Conservation (phyloP, 192 early-diverging fungal species). For the Entrophospora sp. region DNA sequence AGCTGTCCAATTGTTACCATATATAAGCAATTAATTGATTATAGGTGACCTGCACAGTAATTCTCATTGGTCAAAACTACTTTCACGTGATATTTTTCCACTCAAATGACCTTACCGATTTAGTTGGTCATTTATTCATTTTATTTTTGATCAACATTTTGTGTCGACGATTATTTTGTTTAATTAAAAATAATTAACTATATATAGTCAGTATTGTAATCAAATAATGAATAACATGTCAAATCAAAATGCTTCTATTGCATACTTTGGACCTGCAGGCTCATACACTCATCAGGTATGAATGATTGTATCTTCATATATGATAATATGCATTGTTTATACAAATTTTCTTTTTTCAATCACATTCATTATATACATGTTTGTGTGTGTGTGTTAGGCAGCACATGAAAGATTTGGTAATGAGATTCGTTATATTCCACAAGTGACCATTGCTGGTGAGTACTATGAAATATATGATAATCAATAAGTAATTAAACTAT, state of each 20-base stretch:
- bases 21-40: too few relatives aligned
- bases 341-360: not conserved
- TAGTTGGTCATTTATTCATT: too few relatives aligned
- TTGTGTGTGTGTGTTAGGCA: not conserved
- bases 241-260: constrained; percentile 71
- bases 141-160: too few relatives aligned
- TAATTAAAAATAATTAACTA: too few relatives aligned
- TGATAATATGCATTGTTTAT: not conserved
- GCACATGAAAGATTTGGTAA: constrained; percentile 65
- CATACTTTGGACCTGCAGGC: constrained; percentile 85
- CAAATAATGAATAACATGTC: constrained; percentile 73
- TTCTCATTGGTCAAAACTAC: too few relatives aligned
- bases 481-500: not conserved
- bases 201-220: too few relatives aligned
- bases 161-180: too few relatives aligned
- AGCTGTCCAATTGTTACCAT: too few relatives aligned
- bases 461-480: not conserved
- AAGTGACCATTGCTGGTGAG: constrained; percentile 42
- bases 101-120: too few relatives aligned
- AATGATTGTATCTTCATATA: constrained; percentile 22
- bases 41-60: too few relatives aligned
- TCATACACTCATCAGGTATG: constrained; percentile 84
- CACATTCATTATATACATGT: not conserved
- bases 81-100: too few relatives aligned
- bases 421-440: constrained; percentile 60